phyloP scores from a whole-genome alignment of 352 stramenopile genomes.

The Blastocystis sp. region DNA sequence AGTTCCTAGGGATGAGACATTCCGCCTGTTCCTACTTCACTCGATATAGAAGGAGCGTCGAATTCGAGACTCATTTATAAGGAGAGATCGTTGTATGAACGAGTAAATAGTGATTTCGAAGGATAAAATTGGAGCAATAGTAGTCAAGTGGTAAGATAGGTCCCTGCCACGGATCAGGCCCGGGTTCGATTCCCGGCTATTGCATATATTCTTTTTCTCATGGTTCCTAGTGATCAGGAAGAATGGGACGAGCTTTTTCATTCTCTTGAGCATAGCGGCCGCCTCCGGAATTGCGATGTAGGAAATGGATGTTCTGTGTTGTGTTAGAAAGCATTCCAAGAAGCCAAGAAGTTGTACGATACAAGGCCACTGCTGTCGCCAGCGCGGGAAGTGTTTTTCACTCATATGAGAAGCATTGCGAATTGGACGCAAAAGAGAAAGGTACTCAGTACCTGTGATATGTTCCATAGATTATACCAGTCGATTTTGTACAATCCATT shows the following conservation, averaged over 20 bases:
- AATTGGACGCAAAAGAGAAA: too few species aligned
- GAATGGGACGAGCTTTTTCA: background rate
- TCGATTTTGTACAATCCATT: too few species aligned
- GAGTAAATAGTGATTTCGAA: background rate
- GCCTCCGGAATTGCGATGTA: too few species aligned
- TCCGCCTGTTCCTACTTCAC: background rate
- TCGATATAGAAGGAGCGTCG: background rate
- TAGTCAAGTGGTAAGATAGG: conserved; percentile 63
- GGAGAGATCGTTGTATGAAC: background rate
- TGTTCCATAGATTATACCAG: too few species aligned
- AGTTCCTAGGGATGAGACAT: background rate
- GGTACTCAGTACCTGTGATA: too few species aligned
- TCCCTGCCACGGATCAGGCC: conserved; percentile 62
- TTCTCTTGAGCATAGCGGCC: too few species aligned
- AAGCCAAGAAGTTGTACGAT: too few species aligned
- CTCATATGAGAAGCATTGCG: too few species aligned
- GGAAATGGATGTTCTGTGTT: too few species aligned
- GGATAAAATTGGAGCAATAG: conserved; percentile 18
- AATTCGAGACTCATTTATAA: conserved; percentile 12
- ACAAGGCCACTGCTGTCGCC: too few species aligned
- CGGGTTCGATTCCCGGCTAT: conserved; percentile 62
- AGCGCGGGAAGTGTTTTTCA: too few species aligned
- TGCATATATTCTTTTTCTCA: conserved; percentile 34
- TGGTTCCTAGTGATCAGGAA: background rate
- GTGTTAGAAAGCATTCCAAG: too few species aligned